Conservation (phyloP, 2,329 filamentous ascomycete species). For the Pestalotiopsis fici region DNA sequence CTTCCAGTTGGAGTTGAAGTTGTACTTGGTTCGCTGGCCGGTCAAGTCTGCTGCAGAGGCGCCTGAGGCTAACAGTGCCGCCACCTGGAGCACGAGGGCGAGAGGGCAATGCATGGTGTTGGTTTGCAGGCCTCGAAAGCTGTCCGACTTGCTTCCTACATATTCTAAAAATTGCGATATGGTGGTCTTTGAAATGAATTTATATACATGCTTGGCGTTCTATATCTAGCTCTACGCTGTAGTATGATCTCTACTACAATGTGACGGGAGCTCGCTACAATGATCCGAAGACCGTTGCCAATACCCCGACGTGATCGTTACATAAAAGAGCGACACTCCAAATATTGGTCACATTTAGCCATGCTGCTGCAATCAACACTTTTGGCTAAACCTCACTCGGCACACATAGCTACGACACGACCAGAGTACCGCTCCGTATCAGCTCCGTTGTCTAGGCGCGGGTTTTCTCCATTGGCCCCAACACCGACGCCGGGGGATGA, state of each 20-base stretch:
- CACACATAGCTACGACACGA: neutral
- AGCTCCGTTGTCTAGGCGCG: neutral
- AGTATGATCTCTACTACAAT: neutral
- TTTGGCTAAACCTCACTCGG: neutral
- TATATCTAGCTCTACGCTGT: no score
- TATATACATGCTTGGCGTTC: neutral
- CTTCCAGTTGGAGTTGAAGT: slow-evolving; percentile 5
- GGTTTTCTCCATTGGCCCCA: neutral
- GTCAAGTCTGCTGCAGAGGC: neutral
- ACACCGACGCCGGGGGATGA: neutral
- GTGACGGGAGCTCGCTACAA: neutral
- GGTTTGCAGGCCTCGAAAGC: neutral
- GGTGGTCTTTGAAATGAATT: neutral
- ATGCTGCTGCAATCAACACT: neutral
- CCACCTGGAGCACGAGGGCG: neutral
- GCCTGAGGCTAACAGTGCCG: neutral
- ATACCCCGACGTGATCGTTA: neutral
- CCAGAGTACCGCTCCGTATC: neutral
- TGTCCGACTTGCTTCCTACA: neutral
- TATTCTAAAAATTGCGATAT: neutral
- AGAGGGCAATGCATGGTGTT: neutral
- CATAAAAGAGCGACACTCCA: neutral
- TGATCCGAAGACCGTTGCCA: neutral
- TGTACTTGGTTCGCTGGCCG: neutral
- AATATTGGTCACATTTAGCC: neutral